Base-by-base conservation (phyloP, 148 eudicot genomes). In the Rhododendron ovatum region DNA sequence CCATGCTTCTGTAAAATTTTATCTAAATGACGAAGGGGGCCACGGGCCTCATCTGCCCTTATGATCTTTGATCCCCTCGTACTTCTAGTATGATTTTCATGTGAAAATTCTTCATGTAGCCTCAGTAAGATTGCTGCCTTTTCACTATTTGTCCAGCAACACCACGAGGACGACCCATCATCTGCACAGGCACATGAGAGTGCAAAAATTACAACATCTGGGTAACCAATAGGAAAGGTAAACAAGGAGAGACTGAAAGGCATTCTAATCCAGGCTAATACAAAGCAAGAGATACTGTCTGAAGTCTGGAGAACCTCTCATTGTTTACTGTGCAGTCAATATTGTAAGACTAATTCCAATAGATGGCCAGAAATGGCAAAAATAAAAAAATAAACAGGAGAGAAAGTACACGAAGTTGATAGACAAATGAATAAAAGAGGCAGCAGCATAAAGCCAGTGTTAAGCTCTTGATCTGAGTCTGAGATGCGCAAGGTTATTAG, bases 91-190 rank as follows among this genome's bases (percentile, higher is more conserved):
- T 67, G 69, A 71, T 87, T 83, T 75, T 86, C 85, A 61, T 65
- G 80, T 41, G 86, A 84, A 57, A 76, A 41, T 57, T 95, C 91
- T 71, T 95, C 91, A 45, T 90, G 91, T 79, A 95, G 83, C 85
- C 92, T 87, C 26, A 96, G 88, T 67, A 96, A 88, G 45, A 89
- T 87, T 84, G 92, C 89, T 37, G 95, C 99, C 26, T 59, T 91
- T 81, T 93, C 95, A 85, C 90, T 90, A 85, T 87, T 90, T 78
- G 95, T 90, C 99, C 99, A 96, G 90, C 96, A 93, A 89, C 98
- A 95, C 74, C 93, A 92, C 18, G 84, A 89, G 79, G 95, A 91
- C 82, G 95, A 92, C 41, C 99, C 99, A 88, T 94, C 98, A 90
- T 95, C 99, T 96, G 85, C 61, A 43, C 39, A 86, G 61, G 30